These are phyloP conservation scores for Zygnema cylindricum DNA, from an alignment of 139 green algal genomes.

Conservation along the genomic window DNA sequence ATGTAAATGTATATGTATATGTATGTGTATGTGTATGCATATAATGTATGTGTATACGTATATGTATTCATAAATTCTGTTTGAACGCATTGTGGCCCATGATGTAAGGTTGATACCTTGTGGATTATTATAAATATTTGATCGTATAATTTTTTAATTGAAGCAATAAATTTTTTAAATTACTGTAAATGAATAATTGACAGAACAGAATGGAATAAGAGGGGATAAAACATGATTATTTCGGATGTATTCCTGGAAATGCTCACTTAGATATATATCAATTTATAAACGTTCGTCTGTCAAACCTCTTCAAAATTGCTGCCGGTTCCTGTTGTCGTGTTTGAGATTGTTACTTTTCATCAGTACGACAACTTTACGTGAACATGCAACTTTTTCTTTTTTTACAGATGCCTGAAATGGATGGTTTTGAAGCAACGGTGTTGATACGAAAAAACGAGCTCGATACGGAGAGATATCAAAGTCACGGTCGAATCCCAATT, in stretches of 20 bases:
- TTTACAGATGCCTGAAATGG: conserved; percentile 57
- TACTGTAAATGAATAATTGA: neutral
- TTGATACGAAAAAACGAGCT: conserved; percentile 39
- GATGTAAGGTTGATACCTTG: too few species aligned
- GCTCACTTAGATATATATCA: neutral
- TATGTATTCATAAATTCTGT: too few species aligned
- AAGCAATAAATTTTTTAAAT: too few species aligned
- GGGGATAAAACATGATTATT: neutral
- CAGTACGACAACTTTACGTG: neutral
- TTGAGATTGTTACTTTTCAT: neutral
- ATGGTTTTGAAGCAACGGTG: conserved; percentile 47
- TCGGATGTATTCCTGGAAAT: neutral
- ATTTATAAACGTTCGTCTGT: neutral
- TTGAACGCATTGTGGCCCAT: too few species aligned
- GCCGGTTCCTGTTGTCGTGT: neutral
- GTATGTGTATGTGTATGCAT: too few species aligned
- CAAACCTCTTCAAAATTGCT: neutral
- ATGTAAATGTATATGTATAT: too few species aligned
- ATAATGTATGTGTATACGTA: too few species aligned
- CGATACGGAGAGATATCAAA: conserved; percentile 23
- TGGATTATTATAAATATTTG: too few species aligned
- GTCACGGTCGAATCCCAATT: neutral
- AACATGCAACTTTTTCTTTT: neutral
- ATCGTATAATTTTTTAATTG: too few species aligned
- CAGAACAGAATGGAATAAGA: neutral